Percentiles rank a stretch among this genome's conserved stretches.
Evolutionary conservation across 148 eudicot genomes (phyloP).

Genomic region (Rhododendron henanense): DNA sequence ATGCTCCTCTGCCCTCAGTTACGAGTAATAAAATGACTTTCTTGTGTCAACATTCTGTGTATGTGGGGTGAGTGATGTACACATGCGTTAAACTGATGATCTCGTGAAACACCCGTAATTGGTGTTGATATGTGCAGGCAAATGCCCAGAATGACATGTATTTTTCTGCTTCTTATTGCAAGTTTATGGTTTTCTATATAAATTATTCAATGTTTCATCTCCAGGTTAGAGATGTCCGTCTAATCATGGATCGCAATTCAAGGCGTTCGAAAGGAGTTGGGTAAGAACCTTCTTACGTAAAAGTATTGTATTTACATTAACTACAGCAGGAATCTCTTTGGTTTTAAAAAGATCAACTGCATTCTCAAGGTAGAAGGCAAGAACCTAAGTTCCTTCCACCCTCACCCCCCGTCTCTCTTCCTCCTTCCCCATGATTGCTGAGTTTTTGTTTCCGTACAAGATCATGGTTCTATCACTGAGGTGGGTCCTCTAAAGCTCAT

Average conservation of each 20-base stretch:
- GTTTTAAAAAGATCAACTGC: conserved; percentile 49
- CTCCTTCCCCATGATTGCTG: neutral
- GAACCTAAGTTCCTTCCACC: conserved; percentile 32
- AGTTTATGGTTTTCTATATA: neutral
- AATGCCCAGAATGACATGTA: conserved; percentile 3
- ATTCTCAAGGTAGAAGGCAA: conserved; percentile 56
- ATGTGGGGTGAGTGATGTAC: conserved; percentile 29
- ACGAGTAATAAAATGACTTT: conserved; percentile 28
- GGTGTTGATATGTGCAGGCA: conserved; percentile 6
- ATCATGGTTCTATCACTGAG: neutral
- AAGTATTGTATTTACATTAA: conserved; percentile 11
- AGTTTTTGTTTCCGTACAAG: neutral
- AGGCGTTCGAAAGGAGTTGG: conserved; percentile 99
- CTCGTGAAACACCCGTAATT: conserved; percentile 4
- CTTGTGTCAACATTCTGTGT: conserved; percentile 33
- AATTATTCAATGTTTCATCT: conserved; percentile 1
- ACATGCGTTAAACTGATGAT: conserved; percentile 15
- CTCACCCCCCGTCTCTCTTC: neutral
- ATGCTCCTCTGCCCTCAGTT: conserved; percentile 32
- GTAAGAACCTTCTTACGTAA: conserved; percentile 40
- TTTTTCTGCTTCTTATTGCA: neutral
- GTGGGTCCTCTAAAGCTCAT: neutral
- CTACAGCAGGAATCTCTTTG: conserved; percentile 4
- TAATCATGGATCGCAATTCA: conserved; percentile 93
- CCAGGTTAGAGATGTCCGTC: conserved; percentile 93